These are phyloP conservation scores for Cystofilobasidium bisporidii DNA, from an alignment of 768 basidiomycete genomes.

Conservation along the genomic window DNA sequence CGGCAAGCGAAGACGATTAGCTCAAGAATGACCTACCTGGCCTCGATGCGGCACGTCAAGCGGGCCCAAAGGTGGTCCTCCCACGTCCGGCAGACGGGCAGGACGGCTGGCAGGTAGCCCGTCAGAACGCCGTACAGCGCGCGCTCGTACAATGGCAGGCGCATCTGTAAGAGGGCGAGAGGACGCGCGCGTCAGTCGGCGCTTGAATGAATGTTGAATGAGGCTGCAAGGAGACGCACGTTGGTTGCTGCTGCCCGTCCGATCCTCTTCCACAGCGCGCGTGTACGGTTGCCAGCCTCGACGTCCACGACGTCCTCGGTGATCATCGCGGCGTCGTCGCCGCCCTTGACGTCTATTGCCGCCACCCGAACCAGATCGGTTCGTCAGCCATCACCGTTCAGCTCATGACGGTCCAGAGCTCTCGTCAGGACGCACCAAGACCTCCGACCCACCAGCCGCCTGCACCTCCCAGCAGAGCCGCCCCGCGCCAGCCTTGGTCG, in stretches of 20 bases:
- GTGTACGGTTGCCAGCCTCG: slow-evolving; percentile 63
- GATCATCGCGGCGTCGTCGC: slow-evolving; percentile 28
- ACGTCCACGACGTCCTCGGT: slow-evolving; percentile 45
- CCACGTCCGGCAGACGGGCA: slow-evolving; percentile 75
- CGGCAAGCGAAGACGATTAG: background rate
- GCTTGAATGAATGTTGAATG: background rate
- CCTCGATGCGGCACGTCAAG: slow-evolving; percentile 64
- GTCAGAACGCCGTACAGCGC: slow-evolving; percentile 75
- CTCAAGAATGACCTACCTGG: too few relatives aligned
- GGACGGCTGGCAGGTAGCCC: slow-evolving; percentile 55
- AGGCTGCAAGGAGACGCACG: slow-evolving; percentile 45
- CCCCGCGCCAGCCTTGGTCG: slow-evolving; percentile 45
- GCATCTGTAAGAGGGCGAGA: slow-evolving; percentile 41
- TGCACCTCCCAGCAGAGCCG: slow-evolving; percentile 19
- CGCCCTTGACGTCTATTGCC: slow-evolving; percentile 42
- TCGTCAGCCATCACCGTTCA: too few relatives aligned
- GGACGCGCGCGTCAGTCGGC: slow-evolving; percentile 1
- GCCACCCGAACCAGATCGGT: background rate
- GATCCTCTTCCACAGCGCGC: slow-evolving; percentile 77
- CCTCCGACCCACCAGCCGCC: slow-evolving; percentile 27
- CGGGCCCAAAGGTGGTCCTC: slow-evolving; percentile 94
- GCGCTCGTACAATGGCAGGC: slow-evolving; percentile 63
- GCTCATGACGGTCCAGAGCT: too few relatives aligned
- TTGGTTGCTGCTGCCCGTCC: slow-evolving; percentile 71
- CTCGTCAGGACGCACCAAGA: background rate